phyloP scores from a whole-genome alignment of 305 asterid genomes.

The Fraxinus ornus region DNA sequence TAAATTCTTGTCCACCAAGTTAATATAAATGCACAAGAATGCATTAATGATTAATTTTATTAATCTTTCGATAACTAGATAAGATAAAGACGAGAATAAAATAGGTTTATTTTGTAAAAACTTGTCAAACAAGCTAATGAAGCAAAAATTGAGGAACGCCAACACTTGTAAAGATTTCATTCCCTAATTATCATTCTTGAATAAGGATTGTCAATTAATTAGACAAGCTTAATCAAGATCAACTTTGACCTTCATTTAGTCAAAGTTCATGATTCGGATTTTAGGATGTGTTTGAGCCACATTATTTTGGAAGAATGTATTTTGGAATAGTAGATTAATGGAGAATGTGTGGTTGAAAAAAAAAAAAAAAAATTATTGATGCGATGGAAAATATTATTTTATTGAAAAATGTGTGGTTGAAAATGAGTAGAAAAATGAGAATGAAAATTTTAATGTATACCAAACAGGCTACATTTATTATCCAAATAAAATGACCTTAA shows the following conservation, averaged over 20 bases:
- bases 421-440: too few relatives aligned
- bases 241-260: background rate
- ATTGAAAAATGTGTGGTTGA: too few relatives aligned
- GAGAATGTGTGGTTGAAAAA: too few relatives aligned
- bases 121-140: background rate
- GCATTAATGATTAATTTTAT: background rate
- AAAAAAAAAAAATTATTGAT: too few relatives aligned
- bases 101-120: background rate
- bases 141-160: background rate
- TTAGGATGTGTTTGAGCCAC: too few relatives aligned
- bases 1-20: background rate
- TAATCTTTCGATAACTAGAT: background rate
- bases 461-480: too few relatives aligned
- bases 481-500: too few relatives aligned
- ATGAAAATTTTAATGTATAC: too few relatives aligned
- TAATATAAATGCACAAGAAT: background rate
- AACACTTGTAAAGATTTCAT: background rate
- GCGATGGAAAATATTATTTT: too few relatives aligned
- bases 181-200: background rate
- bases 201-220: background rate
- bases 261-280: background rate
- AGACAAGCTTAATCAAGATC: background rate
- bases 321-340: too few relatives aligned
- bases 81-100: background rate
- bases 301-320: too few relatives aligned